Conservation (phyloP, 306 rosid genomes). For the Begonia masoniana region DNA sequence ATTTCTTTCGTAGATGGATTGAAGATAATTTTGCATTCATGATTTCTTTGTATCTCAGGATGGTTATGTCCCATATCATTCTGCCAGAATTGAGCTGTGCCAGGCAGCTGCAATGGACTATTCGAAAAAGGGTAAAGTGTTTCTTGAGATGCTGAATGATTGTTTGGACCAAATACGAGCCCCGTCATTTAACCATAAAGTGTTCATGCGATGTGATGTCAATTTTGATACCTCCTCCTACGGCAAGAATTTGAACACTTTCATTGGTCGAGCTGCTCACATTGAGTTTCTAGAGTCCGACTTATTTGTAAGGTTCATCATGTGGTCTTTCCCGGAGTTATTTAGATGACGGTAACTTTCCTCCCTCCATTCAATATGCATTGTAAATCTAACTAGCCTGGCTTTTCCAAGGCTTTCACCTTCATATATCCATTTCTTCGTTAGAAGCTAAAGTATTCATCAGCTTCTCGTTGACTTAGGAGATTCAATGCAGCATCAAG, state of each 20-base stretch:
- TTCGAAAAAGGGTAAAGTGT: conserved; percentile 57
- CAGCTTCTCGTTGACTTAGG: no score
- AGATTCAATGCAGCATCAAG: no score
- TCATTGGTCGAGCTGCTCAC: conserved; percentile 87
- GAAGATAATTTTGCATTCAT: not conserved
- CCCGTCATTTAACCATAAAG: conserved; percentile 39
- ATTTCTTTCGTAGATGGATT: not conserved
- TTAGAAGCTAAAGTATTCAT: no score
- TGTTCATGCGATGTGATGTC: conserved; percentile 81
- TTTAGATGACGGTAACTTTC: conserved; percentile 25
- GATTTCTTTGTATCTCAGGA: conserved; percentile 34
- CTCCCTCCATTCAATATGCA: no score
- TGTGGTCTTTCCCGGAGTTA: conserved; percentile 89
- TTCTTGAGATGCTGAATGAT: conserved; percentile 67
- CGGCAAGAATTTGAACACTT: conserved; percentile 81
- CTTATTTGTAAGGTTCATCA: conserved; percentile 55
- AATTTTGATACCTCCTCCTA: conserved; percentile 66
- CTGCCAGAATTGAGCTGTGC: conserved; percentile 87
- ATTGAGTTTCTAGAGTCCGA: conserved; percentile 86
- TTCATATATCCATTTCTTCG: no score
- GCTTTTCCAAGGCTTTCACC: no score
- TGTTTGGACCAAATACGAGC: conserved; percentile 81
- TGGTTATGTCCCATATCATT: conserved; percentile 92
- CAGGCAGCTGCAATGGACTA: conserved; percentile 68
- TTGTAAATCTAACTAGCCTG: no score